Conservation (phyloP, 2,329 filamentous ascomycete genomes). For the Colletotrichum chrysophilum region DNA sequence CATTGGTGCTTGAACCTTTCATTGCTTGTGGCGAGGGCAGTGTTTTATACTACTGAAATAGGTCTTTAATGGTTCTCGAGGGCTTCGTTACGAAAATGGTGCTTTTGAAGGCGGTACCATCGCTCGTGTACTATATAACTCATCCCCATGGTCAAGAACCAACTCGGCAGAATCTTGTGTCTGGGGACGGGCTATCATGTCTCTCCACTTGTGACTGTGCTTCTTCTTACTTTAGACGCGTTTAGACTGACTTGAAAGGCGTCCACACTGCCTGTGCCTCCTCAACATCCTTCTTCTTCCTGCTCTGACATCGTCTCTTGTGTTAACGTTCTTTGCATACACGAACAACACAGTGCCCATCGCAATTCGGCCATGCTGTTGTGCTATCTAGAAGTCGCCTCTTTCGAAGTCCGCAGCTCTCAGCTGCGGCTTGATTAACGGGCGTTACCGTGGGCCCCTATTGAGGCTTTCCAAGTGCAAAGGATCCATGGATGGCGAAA, state of each 20-base stretch:
- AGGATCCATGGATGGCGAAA: not conserved
- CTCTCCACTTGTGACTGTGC: no score
- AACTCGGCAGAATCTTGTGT: no score
- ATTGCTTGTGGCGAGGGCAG: rapidly evolving
- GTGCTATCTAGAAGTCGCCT: not conserved
- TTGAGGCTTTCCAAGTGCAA: not conserved
- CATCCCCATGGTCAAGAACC: no score
- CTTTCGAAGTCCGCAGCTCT: not conserved
- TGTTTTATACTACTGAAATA: not conserved
- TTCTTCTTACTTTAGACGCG: not conserved
- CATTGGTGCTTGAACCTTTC: rapidly evolving
- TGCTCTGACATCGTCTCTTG: not conserved
- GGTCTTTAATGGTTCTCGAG: not conserved
- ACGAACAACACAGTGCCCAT: not conserved
- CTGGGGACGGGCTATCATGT: no score
- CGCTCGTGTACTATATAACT: not conserved
- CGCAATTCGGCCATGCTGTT: no score
- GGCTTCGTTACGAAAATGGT: not conserved
- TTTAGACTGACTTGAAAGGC: not conserved
- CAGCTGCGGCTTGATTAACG: rapidly evolving
- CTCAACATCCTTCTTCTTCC: not conserved
- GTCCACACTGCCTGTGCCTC: not conserved
- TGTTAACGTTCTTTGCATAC: rapidly evolving
- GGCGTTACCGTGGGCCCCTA: not conserved
- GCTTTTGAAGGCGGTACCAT: not conserved